phyloP scores from a whole-genome alignment of 129 eudicot genomes.

The Flaveria ramosissima region DNA sequence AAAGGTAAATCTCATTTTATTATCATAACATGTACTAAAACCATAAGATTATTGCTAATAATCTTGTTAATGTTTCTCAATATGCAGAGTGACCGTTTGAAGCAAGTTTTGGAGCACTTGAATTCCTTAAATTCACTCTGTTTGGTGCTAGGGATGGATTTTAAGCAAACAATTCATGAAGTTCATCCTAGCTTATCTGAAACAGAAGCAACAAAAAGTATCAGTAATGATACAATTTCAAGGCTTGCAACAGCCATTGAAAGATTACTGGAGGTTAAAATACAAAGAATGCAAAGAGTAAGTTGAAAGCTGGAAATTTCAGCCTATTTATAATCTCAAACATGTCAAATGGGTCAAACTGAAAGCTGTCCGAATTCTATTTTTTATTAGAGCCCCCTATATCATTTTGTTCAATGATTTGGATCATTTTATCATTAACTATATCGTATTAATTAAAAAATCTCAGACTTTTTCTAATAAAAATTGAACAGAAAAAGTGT shows the following conservation, averaged over 20 bases:
- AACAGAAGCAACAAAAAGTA: slow-evolving; percentile 45
- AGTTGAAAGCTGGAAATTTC: not conserved
- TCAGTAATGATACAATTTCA: slow-evolving; percentile 52
- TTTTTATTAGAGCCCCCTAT: not conserved
- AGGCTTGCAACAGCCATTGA: slow-evolving; percentile 45
- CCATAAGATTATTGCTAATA: not conserved
- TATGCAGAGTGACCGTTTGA: slow-evolving; percentile 76
- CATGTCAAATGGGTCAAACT: not conserved
- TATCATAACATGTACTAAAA: not conserved
- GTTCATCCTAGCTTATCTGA: slow-evolving; percentile 69
- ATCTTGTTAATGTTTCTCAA: not conserved
- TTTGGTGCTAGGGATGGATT: slow-evolving; percentile 62
- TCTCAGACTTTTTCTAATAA: too few species aligned
- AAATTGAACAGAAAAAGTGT: too few species aligned
- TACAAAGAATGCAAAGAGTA: slow-evolving; percentile 73
- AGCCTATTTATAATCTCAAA: not conserved
- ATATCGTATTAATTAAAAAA: not conserved
- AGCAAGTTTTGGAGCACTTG: slow-evolving; percentile 54
- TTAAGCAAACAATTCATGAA: slow-evolving; percentile 52
- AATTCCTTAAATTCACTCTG: slow-evolving; percentile 61
- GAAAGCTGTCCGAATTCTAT: not conserved
- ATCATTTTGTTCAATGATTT: not conserved
- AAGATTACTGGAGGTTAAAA: slow-evolving; percentile 56
- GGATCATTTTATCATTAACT: not conserved
- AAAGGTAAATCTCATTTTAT: slow-evolving; percentile 41